Conservation (phyloP, 176 grass and related monocot genomes). For the Triticum urartu region DNA sequence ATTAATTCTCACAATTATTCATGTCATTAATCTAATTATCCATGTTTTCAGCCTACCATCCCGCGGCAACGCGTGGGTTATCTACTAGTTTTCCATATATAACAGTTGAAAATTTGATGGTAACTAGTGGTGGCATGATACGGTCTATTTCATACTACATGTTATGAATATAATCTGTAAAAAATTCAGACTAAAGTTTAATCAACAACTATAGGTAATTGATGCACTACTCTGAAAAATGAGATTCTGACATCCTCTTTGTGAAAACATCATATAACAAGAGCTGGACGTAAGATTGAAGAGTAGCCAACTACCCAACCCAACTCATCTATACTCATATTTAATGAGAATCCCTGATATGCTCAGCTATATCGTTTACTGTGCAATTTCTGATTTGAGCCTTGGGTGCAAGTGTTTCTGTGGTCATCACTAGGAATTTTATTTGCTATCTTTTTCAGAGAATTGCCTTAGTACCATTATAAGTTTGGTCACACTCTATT, state of each 20-base stretch:
- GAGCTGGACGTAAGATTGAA: not conserved
- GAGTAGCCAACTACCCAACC: not conserved
- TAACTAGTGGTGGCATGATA: not conserved
- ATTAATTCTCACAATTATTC: too few relatives aligned
- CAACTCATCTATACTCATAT: not conserved
- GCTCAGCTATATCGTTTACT: not conserved
- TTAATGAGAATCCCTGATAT: not conserved
- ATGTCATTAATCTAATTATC: too few relatives aligned
- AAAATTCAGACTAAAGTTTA: not conserved
- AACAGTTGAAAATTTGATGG: not conserved
- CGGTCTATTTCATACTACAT: not conserved
- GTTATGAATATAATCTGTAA: not conserved
- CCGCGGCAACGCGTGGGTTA: too few relatives aligned
- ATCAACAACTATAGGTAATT: not conserved
- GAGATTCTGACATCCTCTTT: not conserved
- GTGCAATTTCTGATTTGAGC: not conserved
- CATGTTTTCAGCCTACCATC: too few relatives aligned
- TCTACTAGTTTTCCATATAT: not conserved
- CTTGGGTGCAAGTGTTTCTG: not conserved
- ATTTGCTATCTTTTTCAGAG: not conserved
- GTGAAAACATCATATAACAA: not conserved
- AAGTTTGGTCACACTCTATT: not conserved
- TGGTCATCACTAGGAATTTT: not conserved
- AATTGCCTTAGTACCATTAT: not conserved
- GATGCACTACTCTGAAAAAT: not conserved